Evolutionary conservation across 768 basidiomycete genomes (phyloP).

Genomic region (Mycena vitilis): DNA sequence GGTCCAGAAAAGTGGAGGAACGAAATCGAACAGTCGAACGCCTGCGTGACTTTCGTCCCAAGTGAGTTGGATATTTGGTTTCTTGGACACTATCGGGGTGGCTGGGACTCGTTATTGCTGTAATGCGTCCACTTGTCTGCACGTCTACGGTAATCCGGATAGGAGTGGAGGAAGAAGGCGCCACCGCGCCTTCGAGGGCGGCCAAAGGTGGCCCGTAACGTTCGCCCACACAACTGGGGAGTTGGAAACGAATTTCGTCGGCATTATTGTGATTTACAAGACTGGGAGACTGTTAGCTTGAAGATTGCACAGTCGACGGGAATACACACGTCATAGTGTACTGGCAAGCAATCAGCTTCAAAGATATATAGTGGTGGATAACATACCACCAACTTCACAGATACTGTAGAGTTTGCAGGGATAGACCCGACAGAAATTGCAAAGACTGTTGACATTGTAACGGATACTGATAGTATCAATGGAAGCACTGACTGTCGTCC

Average conservation of each 20-base stretch:
- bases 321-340: conserved; percentile 64
- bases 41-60: conserved; percentile 50
- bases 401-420: conserved; percentile 53
- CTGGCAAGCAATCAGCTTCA: conserved; percentile 40
- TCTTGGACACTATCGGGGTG: conserved; percentile 51
- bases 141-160: conserved; percentile 57
- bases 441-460: conserved; percentile 53
- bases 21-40: conserved; percentile 53
- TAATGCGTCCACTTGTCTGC: conserved; percentile 60
- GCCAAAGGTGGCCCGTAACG: conserved; percentile 64
- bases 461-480: not conserved
- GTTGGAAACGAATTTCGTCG: conserved; percentile 64
- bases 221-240: conserved; percentile 61
- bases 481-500: conserved; percentile 58
- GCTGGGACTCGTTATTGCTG: conserved; percentile 55
- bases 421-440: conserved; percentile 69
- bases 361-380: conserved; percentile 3
- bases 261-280: conserved; percentile 60
- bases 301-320: conserved; percentile 3
- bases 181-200: conserved; percentile 46
- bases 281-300: conserved; percentile 45
- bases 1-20: conserved; percentile 55
- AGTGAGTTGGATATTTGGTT: conserved; percentile 48
- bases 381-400: conserved; percentile 56
- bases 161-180: conserved; percentile 46